Evolutionary conservation across 2,329 filamentous ascomycete genomes (phyloP).

Genomic region (Diaporthe eres): DNA sequence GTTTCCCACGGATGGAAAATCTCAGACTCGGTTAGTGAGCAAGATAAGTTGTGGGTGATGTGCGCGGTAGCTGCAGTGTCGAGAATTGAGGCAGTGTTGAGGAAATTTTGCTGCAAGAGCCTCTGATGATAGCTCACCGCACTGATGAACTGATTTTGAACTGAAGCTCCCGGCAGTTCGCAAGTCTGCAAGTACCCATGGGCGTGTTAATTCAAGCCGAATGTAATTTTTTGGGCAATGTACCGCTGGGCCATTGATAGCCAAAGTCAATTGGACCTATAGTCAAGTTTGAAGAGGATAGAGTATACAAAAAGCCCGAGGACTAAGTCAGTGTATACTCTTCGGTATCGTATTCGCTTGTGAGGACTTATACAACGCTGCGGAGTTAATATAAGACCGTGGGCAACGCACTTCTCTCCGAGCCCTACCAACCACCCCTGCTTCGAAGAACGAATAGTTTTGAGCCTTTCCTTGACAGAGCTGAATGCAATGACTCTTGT

Average conservation of each 20-base stretch:
- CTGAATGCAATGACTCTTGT: not conserved
- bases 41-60: not conserved
- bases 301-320: not conserved
- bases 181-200: not conserved
- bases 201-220: not conserved
- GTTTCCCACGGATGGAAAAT: not conserved
- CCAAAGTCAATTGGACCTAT: not conserved
- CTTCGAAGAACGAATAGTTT: not conserved
- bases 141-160: not conserved
- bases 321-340: not conserved
- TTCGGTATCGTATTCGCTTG: not conserved
- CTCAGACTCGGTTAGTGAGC: too few species aligned
- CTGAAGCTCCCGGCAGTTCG: too few species aligned
- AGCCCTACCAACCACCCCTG: slow-evolving; percentile 5
- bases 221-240: too few species aligned
- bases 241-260: not conserved
- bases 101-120: not conserved
- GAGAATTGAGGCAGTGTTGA: not conserved
- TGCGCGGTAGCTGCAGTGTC: not conserved
- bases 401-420: slow-evolving; percentile 28
- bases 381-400: not conserved
- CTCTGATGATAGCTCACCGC: not conserved
- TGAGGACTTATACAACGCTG: not conserved
- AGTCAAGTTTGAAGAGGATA: not conserved
- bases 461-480: not conserved